Conservation (phyloP, 495 filamentous ascomycete species). For the Pyrenopolyporus hunteri region DNA sequence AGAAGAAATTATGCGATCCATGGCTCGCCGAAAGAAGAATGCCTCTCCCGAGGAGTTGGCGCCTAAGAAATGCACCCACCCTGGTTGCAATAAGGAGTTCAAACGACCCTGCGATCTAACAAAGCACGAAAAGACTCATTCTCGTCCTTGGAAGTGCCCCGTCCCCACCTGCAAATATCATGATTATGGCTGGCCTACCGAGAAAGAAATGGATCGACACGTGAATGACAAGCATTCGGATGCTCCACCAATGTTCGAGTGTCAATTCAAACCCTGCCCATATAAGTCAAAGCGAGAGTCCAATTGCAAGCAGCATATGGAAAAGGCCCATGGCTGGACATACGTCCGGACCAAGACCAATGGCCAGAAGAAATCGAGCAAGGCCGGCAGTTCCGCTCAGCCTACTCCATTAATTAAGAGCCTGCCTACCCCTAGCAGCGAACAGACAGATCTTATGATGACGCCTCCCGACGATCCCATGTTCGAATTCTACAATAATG, state of each 20-base stretch:
- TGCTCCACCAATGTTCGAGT: constrained; percentile 78
- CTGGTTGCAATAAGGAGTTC: constrained; percentile 84
- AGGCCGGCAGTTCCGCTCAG: constrained; percentile 52
- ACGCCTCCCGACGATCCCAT: constrained; percentile 52
- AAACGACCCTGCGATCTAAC: constrained; percentile 89
- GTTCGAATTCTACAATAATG: constrained; percentile 37
- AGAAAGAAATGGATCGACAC: constrained; percentile 96
- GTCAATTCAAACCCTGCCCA: constrained; percentile 81
- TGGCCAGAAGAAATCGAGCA: constrained; percentile 62
- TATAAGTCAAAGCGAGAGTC: constrained; percentile 95
- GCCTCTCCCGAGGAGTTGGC: constrained; percentile 72
- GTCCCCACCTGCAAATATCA: constrained; percentile 82
- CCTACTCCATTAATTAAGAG: constrained; percentile 62
- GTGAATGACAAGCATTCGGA: constrained; percentile 91
- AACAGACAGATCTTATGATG: constrained; percentile 48
- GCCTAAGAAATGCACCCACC: constrained; percentile 69
- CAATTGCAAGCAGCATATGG: constrained; percentile 99
- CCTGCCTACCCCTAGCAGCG: constrained; percentile 56
- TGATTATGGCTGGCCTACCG: constrained; percentile 89
- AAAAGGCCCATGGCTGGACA: constrained; percentile 90
- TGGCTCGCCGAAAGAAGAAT: constrained; percentile 88
- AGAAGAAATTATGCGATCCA: constrained; percentile 80
- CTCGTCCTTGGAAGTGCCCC: constrained; percentile 91
- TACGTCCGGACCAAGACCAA: constrained; percentile 95
- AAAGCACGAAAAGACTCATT: constrained; percentile 98